These are phyloP conservation scores for Scutellaria minor DNA, from an alignment of 257 asterid genomes.

Conservation along the genomic window DNA sequence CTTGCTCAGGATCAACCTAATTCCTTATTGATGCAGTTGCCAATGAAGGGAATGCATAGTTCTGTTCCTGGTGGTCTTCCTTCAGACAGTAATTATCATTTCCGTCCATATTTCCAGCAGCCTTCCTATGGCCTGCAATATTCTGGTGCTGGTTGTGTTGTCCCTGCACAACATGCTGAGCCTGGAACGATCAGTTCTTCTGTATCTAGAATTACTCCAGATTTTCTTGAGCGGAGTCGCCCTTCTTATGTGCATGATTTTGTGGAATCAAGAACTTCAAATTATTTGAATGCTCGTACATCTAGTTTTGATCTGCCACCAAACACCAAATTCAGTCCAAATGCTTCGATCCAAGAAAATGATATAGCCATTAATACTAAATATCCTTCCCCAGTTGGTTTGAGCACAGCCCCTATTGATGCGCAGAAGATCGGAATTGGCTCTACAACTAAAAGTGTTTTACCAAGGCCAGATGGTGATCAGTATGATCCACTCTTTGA, in stretches of 20 bases:
- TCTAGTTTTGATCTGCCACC: conserved; percentile 72
- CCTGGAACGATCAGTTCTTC: conserved; percentile 49
- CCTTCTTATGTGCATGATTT: conserved; percentile 44
- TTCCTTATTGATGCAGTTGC: conserved; percentile 44
- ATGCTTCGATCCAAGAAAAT: conserved; percentile 50
- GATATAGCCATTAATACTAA: conserved; percentile 41
- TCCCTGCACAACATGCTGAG: conserved; percentile 45
- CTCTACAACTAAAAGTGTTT: conserved; percentile 40
- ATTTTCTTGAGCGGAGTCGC: conserved; percentile 52
- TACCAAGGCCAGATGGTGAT: conserved; percentile 51
- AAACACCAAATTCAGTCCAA: conserved; percentile 54
- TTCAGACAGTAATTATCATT: conserved; percentile 41
- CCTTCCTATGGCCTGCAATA: conserved; percentile 47
- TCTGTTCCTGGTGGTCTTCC: conserved; percentile 51
- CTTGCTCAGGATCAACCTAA: conserved; percentile 45
- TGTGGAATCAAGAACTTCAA: conserved; percentile 55
- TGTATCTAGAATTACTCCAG: conserved; percentile 49
- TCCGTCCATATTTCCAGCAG: conserved; percentile 45
- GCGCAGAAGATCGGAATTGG: conserved; percentile 42
- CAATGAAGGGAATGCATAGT: conserved; percentile 44
- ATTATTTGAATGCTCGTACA: conserved; percentile 70
- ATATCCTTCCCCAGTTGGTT: conserved; percentile 47
- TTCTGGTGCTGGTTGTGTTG: conserved; percentile 40
- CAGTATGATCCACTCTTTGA: conserved; percentile 91
- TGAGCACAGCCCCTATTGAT: conserved; percentile 47